A percentile compares a stretch with the other conserved stretches of the same genome.
phyloP scores from a whole-genome alignment of 2,329 filamentous ascomycete genomes.

The Talaromyces sp. region DNA sequence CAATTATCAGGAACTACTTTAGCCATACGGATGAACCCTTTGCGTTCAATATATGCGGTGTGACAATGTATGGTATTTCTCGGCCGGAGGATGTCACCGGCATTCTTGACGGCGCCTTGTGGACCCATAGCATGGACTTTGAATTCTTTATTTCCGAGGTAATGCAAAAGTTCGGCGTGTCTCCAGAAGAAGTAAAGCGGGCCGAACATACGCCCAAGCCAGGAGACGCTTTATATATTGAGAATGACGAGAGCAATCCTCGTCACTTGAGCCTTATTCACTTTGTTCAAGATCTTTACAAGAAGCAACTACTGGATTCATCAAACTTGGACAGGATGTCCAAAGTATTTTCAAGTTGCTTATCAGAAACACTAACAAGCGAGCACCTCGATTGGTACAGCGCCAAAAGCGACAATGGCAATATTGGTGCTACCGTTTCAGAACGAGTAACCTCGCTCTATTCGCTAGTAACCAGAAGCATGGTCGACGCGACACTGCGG shows the following conservation, averaged over 20 bases:
- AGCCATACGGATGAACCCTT: background rate
- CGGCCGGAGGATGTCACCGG: slow-evolving; percentile 2
- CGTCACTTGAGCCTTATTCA: background rate
- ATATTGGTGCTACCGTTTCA: background rate
- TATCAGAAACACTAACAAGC: background rate
- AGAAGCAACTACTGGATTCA: background rate
- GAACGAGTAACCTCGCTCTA: background rate
- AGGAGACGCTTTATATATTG: background rate
- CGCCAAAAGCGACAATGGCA: background rate
- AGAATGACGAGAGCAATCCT: background rate
- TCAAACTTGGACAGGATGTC: background rate
- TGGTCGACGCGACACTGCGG: slow-evolving; percentile 1
- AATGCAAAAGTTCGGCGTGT: slow-evolving; percentile 4
- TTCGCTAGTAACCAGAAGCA: background rate
- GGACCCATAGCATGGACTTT: slow-evolving; percentile 3
- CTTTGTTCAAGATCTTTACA: slow-evolving; percentile 2
- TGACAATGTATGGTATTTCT: slow-evolving; percentile 1
- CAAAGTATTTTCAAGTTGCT: background rate
- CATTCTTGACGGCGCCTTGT: slow-evolving; percentile 1
- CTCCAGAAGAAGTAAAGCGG: background rate
- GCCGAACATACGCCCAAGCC: background rate
- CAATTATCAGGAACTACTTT: background rate
- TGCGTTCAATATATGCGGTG: slow-evolving; percentile 1
- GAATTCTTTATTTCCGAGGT: background rate
- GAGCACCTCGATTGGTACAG: background rate